Conservation (phyloP, 2,329 filamentous ascomycete species). For the Colletotrichum tropicale region DNA sequence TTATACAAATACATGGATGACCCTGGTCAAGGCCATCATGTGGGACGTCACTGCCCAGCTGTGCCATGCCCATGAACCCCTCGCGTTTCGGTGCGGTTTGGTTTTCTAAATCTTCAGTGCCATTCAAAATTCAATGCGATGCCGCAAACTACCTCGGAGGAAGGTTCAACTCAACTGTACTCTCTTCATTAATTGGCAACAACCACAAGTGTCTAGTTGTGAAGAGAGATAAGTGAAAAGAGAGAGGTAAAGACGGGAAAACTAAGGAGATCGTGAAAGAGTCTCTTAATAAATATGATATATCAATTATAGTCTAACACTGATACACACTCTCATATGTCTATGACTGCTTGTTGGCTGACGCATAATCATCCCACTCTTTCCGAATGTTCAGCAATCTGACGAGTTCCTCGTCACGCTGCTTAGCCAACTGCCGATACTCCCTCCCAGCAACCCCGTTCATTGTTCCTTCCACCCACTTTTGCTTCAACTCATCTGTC, state of each 20-base stretch:
- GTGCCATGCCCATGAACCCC: background rate
- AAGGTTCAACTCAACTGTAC: too few relatives aligned
- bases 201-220: background rate
- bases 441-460: background rate
- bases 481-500: background rate
- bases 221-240: background rate
- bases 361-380: slow-evolving; percentile 2
- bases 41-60: background rate
- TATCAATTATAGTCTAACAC: background rate
- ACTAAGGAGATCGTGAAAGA: background rate
- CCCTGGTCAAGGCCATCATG: background rate
- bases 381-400: background rate
- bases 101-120: background rate
- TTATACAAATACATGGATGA: background rate
- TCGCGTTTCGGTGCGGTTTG: background rate
- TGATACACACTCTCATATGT: background rate
- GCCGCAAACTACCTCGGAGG: too few relatives aligned
- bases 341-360: background rate
- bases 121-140: too few relatives aligned
- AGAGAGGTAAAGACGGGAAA: background rate
- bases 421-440: background rate
- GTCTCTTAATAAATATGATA: background rate
- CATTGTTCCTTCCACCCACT: slow-evolving; percentile 5
- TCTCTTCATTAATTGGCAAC: too few relatives aligned
- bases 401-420: slow-evolving; percentile 9